These are phyloP conservation scores for Esteya vermicola DNA, from an alignment of 2,329 filamentous ascomycete species.

Conservation along the genomic window DNA sequence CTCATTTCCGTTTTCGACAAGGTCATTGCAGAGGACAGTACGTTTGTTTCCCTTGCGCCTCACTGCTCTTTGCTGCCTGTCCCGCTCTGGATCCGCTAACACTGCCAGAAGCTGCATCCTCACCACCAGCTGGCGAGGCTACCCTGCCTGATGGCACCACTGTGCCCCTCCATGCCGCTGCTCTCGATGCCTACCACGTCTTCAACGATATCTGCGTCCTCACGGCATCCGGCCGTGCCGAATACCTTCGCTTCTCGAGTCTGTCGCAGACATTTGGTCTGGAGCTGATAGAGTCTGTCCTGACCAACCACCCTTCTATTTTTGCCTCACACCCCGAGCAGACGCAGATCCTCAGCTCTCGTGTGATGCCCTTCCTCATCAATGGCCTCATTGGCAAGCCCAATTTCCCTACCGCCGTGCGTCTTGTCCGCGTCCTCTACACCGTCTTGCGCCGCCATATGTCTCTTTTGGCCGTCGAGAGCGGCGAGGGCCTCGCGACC, in stretches of 20 bases:
- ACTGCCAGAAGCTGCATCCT: slow-evolving; percentile 16
- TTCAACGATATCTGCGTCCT: slow-evolving; percentile 84
- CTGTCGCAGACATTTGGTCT: slow-evolving; percentile 74
- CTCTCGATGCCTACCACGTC: slow-evolving; percentile 73
- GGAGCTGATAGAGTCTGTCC: slow-evolving; percentile 80
- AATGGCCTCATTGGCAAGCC: slow-evolving; percentile 63
- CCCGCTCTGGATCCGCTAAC: too few relatives aligned
- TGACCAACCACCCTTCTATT: slow-evolving; percentile 71
- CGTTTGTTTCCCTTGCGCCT: too few relatives aligned
- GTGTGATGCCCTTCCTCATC: slow-evolving; percentile 73
- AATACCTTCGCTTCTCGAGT: slow-evolving; percentile 66
- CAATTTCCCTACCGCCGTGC: slow-evolving; percentile 68
- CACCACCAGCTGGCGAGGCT: slow-evolving; percentile 48
- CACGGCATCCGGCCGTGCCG: slow-evolving; percentile 69
- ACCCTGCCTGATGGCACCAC: slow-evolving; percentile 49
- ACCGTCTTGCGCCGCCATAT: slow-evolving; percentile 70
- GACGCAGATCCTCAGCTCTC: slow-evolving; percentile 58
- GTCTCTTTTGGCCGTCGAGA: slow-evolving; percentile 59
- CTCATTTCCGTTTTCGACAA: slow-evolving; percentile 90
- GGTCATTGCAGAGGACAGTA: slow-evolving; percentile 68
- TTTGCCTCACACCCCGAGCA: slow-evolving; percentile 71
- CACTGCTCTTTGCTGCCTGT: too few relatives aligned
- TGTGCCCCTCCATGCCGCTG: slow-evolving; percentile 57
- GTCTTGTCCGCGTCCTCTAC: slow-evolving; percentile 70
- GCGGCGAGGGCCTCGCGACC: slow-evolving; percentile 67